Evolutionary conservation across 2,329 filamentous ascomycete species (phyloP).

Genomic region (Sclerotinia sclerotiorum): DNA sequence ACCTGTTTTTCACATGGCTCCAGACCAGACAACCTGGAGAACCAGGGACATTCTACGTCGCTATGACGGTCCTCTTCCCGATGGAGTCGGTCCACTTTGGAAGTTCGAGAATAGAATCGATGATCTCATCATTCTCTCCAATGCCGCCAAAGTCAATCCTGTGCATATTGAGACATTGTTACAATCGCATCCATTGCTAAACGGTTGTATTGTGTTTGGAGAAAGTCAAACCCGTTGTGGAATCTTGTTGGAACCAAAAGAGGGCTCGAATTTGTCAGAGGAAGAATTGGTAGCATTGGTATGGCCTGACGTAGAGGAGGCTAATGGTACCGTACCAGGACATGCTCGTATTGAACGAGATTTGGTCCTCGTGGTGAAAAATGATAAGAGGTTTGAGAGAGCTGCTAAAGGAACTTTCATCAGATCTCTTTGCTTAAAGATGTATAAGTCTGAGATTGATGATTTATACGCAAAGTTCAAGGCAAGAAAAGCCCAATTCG

Average conservation of each 20-base stretch:
- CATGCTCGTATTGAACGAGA: conserved; percentile 27
- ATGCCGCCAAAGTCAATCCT: conserved; percentile 49
- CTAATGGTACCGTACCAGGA: conserved; percentile 28
- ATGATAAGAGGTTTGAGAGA: conserved; percentile 26
- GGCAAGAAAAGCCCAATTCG: background rate
- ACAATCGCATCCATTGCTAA: conserved; percentile 39
- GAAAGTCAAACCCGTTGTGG: conserved; percentile 33
- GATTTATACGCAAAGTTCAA: background rate
- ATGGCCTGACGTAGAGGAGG: conserved; percentile 29
- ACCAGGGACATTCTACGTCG: conserved; percentile 45
- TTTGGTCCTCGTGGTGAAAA: conserved; percentile 26
- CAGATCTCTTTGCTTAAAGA: conserved; percentile 1
- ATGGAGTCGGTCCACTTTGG: conserved; percentile 38
- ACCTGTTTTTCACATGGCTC: conserved; percentile 47
- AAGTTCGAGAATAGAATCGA: conserved; percentile 38
- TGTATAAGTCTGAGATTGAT: conserved; percentile 38
- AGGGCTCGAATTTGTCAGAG: background rate
- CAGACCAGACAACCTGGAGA: conserved; percentile 44
- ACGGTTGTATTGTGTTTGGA: conserved; percentile 42
- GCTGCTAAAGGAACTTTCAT: conserved; percentile 28
- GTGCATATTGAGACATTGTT: conserved; percentile 44
- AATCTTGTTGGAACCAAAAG: conserved; percentile 28
- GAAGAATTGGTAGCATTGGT: conserved; percentile 25
- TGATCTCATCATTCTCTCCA: conserved; percentile 48
- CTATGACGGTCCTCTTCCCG: conserved; percentile 25